Base-by-base conservation (phyloP, 2,329 filamentous ascomycete genomes). In the Zopfia rhizophila region DNA sequence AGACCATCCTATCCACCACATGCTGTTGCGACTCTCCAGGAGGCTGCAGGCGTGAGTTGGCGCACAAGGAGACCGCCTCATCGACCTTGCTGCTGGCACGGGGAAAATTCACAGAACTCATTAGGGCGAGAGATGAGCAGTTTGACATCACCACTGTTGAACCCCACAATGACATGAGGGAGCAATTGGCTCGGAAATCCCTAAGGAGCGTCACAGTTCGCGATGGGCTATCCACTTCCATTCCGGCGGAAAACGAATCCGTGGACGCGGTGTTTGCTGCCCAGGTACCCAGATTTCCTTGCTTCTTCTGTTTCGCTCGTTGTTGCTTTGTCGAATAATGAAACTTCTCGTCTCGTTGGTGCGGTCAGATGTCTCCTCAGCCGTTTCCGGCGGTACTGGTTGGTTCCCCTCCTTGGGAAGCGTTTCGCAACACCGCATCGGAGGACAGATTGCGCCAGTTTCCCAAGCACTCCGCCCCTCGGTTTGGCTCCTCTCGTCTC, bases 51-150 rank as follows among this genome's bases (percentile, higher is more conserved):
- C 5, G 66, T 90, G 7, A 70, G 75, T 19, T n/a, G 76, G 74
- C 18, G 60, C 75, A 13, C 38, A 69, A 5, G 72, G 74, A 32
- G 79, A 79, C 11, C 77, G 70, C 31, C 70, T 89, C 28, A 66
- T 89, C 17, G 87, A 90, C 63, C 74, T 90, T 13, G 87, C 81
- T 1, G 84, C 85, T 3, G 86, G 87, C 0, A 89, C 86, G 1
- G 87, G 87, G n/a, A 18, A 89, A 89, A 61, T 85, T 89, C 60
- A 89, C 87, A 0, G 83, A 86, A 65, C 58, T 79, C 13, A 75
- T 91, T 23, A 81, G 83, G 5, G 72, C 68, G 11, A 74, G 86
- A 21, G 73, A 78, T 1, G 88, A 90, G 68, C 63, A 71, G 5
- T 89, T 81, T 68, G 63, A 82, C 29, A 75, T 91, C 51, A 60